A percentile compares a stretch with the other conserved stretches of the same genome.
phyloP scores from a whole-genome alignment of 1,284 basidiomycete genomes.

The Heliocybe sulcata region DNA sequence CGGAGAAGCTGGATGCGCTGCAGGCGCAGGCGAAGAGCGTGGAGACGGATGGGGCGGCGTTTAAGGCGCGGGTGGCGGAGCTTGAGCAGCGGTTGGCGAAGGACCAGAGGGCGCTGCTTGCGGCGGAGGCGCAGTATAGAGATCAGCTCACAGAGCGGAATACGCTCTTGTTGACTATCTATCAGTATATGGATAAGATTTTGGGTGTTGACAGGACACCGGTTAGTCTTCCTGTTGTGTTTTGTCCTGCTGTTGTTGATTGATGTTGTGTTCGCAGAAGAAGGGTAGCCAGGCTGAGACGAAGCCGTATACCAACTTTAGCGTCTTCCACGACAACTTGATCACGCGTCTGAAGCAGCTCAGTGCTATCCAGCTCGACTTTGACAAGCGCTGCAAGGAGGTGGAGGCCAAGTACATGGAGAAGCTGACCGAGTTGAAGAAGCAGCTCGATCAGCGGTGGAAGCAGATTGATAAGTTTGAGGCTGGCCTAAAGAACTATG shows the following conservation, averaged over 20 bases:
- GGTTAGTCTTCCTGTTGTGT: conserved; percentile 37
- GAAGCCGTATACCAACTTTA: conserved; percentile 90
- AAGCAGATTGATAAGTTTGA: conserved; percentile 94
- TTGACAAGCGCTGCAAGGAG: conserved; percentile 83
- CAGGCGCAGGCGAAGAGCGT: conserved; percentile 54
- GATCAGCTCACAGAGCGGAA: conserved; percentile 92
- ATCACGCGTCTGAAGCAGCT: conserved; percentile 81
- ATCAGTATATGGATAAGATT: conserved; percentile 94
- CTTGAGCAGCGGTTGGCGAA: conserved; percentile 80
- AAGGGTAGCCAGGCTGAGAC: conserved; percentile 70
- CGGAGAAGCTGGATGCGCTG: conserved; percentile 79
- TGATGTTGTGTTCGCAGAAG: conserved; percentile 36
- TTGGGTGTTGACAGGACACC: conserved; percentile 81
- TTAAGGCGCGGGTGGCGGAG: conserved; percentile 59
- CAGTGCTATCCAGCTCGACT: conserved; percentile 77
- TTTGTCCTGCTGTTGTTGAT: conserved; percentile 3
- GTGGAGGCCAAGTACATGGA: conserved; percentile 69
- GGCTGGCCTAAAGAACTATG: conserved; percentile 75
- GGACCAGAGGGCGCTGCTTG: conserved; percentile 71
- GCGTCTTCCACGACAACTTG: conserved; percentile 93
- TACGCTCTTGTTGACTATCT: conserved; percentile 85
- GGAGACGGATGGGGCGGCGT: conserved; percentile 54
- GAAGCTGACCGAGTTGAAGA: conserved; percentile 73
- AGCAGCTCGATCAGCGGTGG: conserved; percentile 86
- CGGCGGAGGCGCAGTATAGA: conserved; percentile 75